Evolutionary conservation across 768 basidiomycete species (phyloP), one percentile per base, ranked within the genome.

Genomic region (Collybiopsis luxurians): DNA sequence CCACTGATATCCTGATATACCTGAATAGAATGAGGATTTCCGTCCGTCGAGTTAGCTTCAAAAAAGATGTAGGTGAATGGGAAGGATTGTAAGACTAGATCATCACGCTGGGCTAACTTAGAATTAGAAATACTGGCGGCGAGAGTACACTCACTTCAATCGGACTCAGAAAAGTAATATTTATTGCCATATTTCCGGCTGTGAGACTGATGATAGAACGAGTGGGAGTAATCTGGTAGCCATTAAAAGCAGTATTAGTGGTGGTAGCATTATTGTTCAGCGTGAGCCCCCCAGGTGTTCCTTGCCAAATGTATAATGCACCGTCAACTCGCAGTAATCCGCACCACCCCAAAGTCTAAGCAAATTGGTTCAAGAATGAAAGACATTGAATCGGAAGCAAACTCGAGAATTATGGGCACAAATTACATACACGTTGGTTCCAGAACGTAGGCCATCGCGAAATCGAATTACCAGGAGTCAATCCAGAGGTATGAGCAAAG

Each of bases 21-120:
- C 52, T 78, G 76, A 2, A 80, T 71, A 2, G 59, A 54, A 60
- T 82, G 79, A 0, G 64, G 40, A 3, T 59, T 52, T 2, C 72
- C 74, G 59, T 82, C 79, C 3, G 60, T 70, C 5, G 79, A 69
- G 21, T 60, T 60, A 10, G 65, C 73, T 17, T 74, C 68, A 2
- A 81, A 58, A 27, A 71, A 66, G 46, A 82, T 60, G 55, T 82
- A 82, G 1, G 74, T 71, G 64, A 82, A 80, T 0, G 84, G 83
- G 19, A 82, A 70, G 3, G 83, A 85, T 57, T 83, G 81, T 28
- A 70, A 72, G 23, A 74, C 71, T 43, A 79, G 68, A 60, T 84
- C 79, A 6, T 63, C 61, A 7, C 79, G 78, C 82, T 83, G 40
- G 38, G 3, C 6, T 36, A 19, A 3, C 3, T 51, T 7, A n/a